Evolutionary conservation across 1,284 basidiomycete species (phyloP), one percentile per base, ranked within the genome.

Genomic region (Thelephora terrestris): DNA sequence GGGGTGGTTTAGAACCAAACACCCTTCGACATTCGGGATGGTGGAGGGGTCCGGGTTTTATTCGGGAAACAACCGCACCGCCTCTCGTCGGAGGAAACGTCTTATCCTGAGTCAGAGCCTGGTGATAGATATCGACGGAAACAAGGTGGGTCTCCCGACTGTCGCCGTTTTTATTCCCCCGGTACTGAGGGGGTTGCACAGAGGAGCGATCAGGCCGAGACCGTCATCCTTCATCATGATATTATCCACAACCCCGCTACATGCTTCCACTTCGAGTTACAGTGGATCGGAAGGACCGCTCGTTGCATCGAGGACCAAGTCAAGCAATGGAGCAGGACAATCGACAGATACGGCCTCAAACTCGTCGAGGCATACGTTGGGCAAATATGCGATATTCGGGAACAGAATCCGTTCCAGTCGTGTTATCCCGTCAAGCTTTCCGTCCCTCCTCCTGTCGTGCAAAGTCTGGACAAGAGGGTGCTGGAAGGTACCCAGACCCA

Each of bases 211-310:
- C 82, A 92, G 56, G 85, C 91, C 1, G 92, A 96, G 60, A 79
- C 83, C 4, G 87, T 91, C 21, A 75, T 93, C 35, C 71, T 95
- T 25, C 92, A 96, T 60, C 81, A 92, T 61, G 93, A 96, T 64
- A 81, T 94, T 50, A 87, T 93, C 46, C 92, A 96, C 64, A 95
- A 95, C 60, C 85, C 90, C 0, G 77, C 75, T 16, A 94, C 86
- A 37, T 91, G 90, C 49, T 94, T 94, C 68, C 92, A 96, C 65
- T 91, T 96, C 59, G 94, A 99, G 65, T 74, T 99, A 38, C 92
- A 98, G 56, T 99, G 96, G 95, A 84, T 98, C 21, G 93, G 92
- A 7, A 91, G 93, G 0, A 94, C 92, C 0, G 90, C 92, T n/a
- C 81, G 90, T n/a, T 85, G 87, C 54, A 89, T 99, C 50, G 95